Conservation (phyloP, 345 rosid species). For the Eucalyptus globulus region DNA sequence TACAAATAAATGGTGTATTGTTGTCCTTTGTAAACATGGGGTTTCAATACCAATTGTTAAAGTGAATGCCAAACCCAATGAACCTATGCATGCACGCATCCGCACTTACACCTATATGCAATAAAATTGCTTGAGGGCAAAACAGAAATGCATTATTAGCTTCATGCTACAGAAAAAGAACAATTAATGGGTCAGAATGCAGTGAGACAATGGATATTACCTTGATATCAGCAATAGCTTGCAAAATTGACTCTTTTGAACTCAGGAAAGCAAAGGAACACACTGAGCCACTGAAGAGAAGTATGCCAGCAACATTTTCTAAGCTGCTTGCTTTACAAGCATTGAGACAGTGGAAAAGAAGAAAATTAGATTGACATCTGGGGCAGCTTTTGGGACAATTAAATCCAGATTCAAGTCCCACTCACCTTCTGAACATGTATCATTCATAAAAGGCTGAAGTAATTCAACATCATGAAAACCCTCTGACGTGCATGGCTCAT, state of each 20-base stretch:
- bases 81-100: neutral
- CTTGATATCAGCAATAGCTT: slow-evolving; percentile 81
- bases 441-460: slow-evolving; percentile 64
- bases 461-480: slow-evolving; percentile 67
- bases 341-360: neutral
- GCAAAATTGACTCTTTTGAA: slow-evolving; percentile 67
- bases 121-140: neutral
- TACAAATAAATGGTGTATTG: neutral
- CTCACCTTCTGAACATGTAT: slow-evolving; percentile 39
- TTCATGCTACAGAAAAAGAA: neutral
- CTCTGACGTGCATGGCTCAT: slow-evolving; percentile 41
- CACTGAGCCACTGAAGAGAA: slow-evolving; percentile 51
- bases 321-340: slow-evolving; percentile 48
- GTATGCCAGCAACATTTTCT: slow-evolving; percentile 49
- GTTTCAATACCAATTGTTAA: neutral
- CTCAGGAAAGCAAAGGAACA: slow-evolving; percentile 60
- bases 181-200: neutral
- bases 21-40: neutral
- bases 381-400: neutral
- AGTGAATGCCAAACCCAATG: neutral
- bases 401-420: neutral
- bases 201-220: slow-evolving; percentile 4
- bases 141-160: neutral
- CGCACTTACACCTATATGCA: neutral
- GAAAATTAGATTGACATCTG: neutral